A percentile compares a stretch with the other conserved stretches of the same genome.
Evolutionary conservation across 2,329 filamentous ascomycete genomes (phyloP).

Genomic region (Zalaria obscura): DNA sequence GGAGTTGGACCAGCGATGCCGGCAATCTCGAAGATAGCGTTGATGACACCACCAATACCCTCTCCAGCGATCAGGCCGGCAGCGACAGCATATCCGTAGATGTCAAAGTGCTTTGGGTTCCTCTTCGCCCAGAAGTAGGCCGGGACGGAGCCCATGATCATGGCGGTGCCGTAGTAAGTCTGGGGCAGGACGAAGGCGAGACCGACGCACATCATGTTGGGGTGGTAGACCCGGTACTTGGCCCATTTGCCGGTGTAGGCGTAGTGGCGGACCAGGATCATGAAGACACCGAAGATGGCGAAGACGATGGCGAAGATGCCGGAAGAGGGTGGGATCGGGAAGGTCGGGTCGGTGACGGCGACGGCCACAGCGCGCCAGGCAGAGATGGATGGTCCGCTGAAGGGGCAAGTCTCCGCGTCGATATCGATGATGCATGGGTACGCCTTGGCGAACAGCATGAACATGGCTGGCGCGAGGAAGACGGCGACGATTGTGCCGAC

Average conservation of each 20-base stretch:
- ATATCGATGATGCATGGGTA: conserved; percentile 52
- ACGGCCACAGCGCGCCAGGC: conserved; percentile 53
- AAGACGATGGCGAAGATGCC: conserved; percentile 46
- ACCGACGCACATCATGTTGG: conserved; percentile 49
- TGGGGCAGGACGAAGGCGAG: conserved; percentile 44
- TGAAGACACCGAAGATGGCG: conserved; percentile 34
- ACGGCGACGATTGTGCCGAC: conserved; percentile 49
- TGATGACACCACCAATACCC: conserved; percentile 49
- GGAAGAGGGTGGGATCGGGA: conserved; percentile 40
- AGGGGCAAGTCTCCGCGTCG: conserved; percentile 37
- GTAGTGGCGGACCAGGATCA: conserved; percentile 42
- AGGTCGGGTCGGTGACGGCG: conserved; percentile 43
- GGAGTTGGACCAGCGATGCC: conserved; percentile 24
- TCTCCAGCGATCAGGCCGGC: conserved; percentile 50
- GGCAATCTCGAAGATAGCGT: conserved; percentile 37
- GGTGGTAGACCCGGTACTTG: conserved; percentile 41
- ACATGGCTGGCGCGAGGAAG: conserved; percentile 52
- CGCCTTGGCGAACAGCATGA: conserved; percentile 52
- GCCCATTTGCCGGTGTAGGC: conserved; percentile 38
- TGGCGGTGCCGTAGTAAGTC: conserved; percentile 44
- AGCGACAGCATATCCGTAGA: conserved; percentile 45
- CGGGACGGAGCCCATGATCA: conserved; percentile 39
- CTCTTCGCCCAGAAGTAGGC: conserved; percentile 41
- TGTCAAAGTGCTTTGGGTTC: conserved; percentile 38
- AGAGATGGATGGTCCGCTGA: conserved; percentile 47